Conservation (phyloP, 305 asterid genomes). For the Solanum hybrid region DNA sequence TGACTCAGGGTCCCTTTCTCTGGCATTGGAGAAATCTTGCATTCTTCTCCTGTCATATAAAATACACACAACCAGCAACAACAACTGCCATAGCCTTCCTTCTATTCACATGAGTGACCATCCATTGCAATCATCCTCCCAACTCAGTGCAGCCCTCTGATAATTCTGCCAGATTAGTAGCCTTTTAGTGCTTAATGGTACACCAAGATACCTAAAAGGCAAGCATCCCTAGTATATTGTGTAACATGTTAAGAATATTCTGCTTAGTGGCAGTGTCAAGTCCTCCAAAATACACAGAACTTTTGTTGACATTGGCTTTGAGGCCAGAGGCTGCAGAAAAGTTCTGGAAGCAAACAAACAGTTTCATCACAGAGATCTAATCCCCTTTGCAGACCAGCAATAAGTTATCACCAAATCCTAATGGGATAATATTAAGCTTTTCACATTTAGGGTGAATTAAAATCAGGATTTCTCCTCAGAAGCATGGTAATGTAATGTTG, state of each 20-base stretch:
- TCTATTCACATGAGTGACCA: neutral
- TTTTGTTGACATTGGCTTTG: neutral
- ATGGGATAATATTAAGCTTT: neutral
- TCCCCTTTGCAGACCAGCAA: neutral
- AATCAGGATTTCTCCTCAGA: neutral
- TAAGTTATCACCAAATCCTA: neutral
- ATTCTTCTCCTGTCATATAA: neutral
- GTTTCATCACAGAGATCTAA: neutral
- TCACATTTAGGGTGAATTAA: neutral
- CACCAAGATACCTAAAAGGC: neutral
- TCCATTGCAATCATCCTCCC: neutral
- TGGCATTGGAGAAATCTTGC: neutral
- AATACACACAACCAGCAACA: neutral
- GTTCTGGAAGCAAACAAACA: neutral
- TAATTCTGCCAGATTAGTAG: neutral
- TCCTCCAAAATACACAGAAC: neutral
- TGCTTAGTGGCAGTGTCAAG: neutral
- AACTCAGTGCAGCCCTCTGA: neutral
- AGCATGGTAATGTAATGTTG: neutral
- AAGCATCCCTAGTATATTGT: neutral
- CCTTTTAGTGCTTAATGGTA: neutral
- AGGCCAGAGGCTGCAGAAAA: neutral
- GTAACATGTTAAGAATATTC: neutral
- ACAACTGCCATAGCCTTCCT: neutral
- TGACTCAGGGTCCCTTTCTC: neutral